These are phyloP conservation scores for Amanita thiersii DNA, from an alignment of 768 basidiomycete species.

Conservation along the genomic window DNA sequence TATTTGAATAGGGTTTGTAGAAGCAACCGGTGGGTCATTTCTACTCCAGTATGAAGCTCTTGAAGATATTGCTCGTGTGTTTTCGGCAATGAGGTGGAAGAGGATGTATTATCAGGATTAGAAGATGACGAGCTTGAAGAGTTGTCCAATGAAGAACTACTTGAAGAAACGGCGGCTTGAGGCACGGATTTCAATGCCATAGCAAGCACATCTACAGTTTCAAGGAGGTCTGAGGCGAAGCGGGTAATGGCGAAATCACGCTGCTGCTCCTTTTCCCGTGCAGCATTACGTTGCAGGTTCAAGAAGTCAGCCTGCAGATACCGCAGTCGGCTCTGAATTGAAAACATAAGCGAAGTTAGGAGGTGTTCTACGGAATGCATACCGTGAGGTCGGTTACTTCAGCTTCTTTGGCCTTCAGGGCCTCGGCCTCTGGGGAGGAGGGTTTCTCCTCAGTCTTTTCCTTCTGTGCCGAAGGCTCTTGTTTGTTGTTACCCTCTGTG, in stretches of 20 bases:
- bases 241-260: slow-evolving; percentile 88
- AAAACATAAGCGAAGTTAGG: slow-evolving; percentile 12
- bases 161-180: slow-evolving; percentile 28
- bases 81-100: slow-evolving; percentile 36
- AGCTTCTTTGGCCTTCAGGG: slow-evolving; percentile 74
- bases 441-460: slow-evolving; percentile 19
- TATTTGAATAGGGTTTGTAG: slow-evolving; percentile 88
- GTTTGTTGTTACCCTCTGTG: slow-evolving; percentile 19
- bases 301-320: slow-evolving; percentile 94
- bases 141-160: slow-evolving; percentile 17
- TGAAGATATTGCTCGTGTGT: slow-evolving; percentile 48
- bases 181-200: slow-evolving; percentile 81
- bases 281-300: slow-evolving; percentile 88
- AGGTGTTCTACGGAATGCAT: slow-evolving; percentile 19
- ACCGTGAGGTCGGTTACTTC: slow-evolving; percentile 84
- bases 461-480: slow-evolving; percentile 17
- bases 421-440: slow-evolving; percentile 29
- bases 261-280: slow-evolving; percentile 86
- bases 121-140: slow-evolving; percentile 21
- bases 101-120: slow-evolving; percentile 19
- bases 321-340: slow-evolving; percentile 73
- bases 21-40: slow-evolving; percentile 85
- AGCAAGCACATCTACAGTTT: slow-evolving; percentile 84
- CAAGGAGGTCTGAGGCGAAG: slow-evolving; percentile 85
- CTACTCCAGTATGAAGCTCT: slow-evolving; percentile 80